Conservation (phyloP, 345 rosid genomes). For the Rhodamnia rubescens region DNA sequence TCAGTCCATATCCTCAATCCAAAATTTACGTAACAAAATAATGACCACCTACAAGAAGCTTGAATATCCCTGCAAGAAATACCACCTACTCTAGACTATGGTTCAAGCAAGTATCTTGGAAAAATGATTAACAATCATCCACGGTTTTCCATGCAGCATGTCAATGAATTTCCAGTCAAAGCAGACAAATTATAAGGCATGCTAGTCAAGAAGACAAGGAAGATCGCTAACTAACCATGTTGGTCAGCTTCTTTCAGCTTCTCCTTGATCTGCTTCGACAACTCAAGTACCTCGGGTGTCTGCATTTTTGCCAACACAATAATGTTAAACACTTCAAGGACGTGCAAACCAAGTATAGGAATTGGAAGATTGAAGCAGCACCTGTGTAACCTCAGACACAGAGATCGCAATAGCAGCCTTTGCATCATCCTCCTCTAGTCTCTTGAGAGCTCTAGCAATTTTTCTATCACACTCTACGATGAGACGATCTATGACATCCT, state of each 20-base stretch:
- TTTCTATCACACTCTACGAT: slow-evolving; percentile 97
- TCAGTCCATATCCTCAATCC: background rate
- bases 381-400: slow-evolving; percentile 96
- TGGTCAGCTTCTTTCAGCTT: slow-evolving; percentile 90
- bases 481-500: slow-evolving; percentile 90
- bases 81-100: background rate
- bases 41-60: background rate
- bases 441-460: slow-evolving; percentile 91
- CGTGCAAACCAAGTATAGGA: background rate
- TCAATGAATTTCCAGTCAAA: background rate
- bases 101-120: background rate
- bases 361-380: background rate
- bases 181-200: background rate
- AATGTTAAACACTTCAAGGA: background rate
- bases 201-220: background rate
- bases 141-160: background rate
- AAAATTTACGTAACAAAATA: background rate
- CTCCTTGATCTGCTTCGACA: slow-evolving; percentile 90
- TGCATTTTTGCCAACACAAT: slow-evolving; percentile 17
- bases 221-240: slow-evolving; percentile 35
- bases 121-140: background rate
- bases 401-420: slow-evolving; percentile 99
- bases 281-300: slow-evolving; percentile 68
- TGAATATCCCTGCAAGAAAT: background rate
- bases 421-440: slow-evolving; percentile 99